Conservation (phyloP, 2,329 filamentous ascomycete species). For the Thelonectria blattea region DNA sequence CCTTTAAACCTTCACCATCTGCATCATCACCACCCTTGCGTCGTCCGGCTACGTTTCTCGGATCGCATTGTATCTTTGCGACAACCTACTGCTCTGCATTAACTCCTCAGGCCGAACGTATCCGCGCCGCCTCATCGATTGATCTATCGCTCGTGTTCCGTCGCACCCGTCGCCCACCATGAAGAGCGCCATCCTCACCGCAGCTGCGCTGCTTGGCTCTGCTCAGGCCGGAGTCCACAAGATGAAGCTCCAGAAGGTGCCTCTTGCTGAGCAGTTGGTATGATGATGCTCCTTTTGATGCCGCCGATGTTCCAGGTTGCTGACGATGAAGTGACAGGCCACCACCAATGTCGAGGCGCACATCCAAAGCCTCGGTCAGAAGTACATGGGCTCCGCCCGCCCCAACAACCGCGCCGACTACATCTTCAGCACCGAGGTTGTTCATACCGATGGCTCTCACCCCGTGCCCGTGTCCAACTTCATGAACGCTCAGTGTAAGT, state of each 20-base stretch:
- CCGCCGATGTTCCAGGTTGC: constrained; percentile 6
- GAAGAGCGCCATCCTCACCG: constrained; percentile 84
- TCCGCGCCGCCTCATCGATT: constrained; percentile 15
- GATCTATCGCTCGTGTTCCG: neutral
- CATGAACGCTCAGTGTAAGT: constrained; percentile 96
- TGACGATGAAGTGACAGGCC: constrained; percentile 58
- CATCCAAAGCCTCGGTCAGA: constrained; percentile 84
- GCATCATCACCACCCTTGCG: constrained; percentile 21
- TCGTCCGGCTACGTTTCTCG: constrained; percentile 13
- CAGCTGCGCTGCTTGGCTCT: constrained; percentile 81
- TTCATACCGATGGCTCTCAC: constrained; percentile 72
- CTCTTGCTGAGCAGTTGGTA: constrained; percentile 90
- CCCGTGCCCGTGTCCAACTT: constrained; percentile 94
- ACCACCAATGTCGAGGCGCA: constrained; percentile 81
- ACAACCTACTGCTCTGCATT: constrained; percentile 11
- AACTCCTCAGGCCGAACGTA: neutral
- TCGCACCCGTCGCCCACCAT: constrained; percentile 60
- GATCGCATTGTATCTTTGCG: constrained; percentile 16
- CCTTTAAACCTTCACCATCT: constrained; percentile 10
- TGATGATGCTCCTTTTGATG: constrained; percentile 44
- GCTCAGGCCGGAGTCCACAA: constrained; percentile 89
- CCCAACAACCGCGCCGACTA: constrained; percentile 72
- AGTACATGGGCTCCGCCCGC: constrained; percentile 82
- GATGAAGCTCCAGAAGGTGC: constrained; percentile 97
- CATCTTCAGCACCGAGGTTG: constrained; percentile 78